These are phyloP conservation scores for Curvularia eragrostidis DNA, from an alignment of 2,329 filamentous ascomycete genomes.

Conservation along the genomic window DNA sequence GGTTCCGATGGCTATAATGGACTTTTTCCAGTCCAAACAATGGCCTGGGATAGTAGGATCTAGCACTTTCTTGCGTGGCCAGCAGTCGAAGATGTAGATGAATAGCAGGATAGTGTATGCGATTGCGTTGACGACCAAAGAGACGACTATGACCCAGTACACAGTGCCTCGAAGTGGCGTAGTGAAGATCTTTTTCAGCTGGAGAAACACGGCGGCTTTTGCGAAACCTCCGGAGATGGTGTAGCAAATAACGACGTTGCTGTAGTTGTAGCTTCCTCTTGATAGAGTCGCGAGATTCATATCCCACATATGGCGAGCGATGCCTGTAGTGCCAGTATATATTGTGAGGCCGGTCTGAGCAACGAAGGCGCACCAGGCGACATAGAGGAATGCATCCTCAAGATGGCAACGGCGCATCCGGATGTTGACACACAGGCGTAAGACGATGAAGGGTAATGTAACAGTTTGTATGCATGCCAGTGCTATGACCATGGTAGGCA, in stretches of 20 bases:
- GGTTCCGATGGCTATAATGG: conserved; percentile 17
- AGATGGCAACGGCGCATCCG: neutral
- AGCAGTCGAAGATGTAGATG: conserved; percentile 22
- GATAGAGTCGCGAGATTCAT: neutral
- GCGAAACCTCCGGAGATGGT: conserved; percentile 8
- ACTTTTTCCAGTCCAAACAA: conserved; percentile 15
- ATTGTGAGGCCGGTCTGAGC: conserved; percentile 10
- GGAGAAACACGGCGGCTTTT: conserved; percentile 14
- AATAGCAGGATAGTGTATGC: conserved; percentile 19
- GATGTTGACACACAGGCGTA: neutral
- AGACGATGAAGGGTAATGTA: neutral
- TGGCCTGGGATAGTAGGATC: conserved; percentile 10
- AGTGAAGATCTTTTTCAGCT: conserved; percentile 22
- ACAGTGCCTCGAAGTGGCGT: conserved; percentile 7
- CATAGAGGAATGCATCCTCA: conserved; percentile 19
- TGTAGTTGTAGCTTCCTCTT: neutral
- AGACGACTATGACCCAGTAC: conserved; percentile 18
- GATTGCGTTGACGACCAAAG: conserved; percentile 12
- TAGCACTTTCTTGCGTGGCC: conserved; percentile 16
- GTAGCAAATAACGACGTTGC: conserved; percentile 2
- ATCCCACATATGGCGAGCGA: conserved; percentile 15
- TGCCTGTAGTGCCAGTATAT: neutral
- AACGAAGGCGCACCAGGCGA: conserved; percentile 15
- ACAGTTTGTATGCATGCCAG: neutral
- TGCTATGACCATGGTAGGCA: neutral